phyloP scores from a whole-genome alignment of 1,284 basidiomycete species.

The Fereydounia khargensis region DNA sequence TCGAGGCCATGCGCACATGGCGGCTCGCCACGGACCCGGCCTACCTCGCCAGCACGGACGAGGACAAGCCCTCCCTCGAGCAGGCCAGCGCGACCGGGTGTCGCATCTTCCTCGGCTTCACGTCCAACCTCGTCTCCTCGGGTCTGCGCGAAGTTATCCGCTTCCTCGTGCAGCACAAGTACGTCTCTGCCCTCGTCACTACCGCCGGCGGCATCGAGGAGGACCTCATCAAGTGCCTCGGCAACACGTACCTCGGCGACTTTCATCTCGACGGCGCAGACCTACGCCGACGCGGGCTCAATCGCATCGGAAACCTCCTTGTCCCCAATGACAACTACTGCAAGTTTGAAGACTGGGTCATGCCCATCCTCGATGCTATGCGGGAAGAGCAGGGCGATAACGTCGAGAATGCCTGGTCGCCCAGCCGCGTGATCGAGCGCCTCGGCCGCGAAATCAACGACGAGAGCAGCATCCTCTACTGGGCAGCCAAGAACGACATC shows the following conservation, averaged over 20 bases:
- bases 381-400: conserved; percentile 82
- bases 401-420: conserved; percentile 69
- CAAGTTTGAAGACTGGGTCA: conserved; percentile 98
- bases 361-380: conserved; percentile 89
- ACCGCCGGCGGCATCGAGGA: conserved; percentile 98
- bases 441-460: conserved; percentile 94
- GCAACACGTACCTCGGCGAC: conserved; percentile 82
- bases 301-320: conserved; percentile 95
- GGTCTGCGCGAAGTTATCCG: conserved; percentile 90
- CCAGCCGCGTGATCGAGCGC: conserved; percentile 86
- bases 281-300: conserved; percentile 80
- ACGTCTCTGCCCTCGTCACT: conserved; percentile 86
- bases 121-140: conserved; percentile 96
- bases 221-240: conserved; percentile 98
- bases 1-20: conserved; percentile 71
- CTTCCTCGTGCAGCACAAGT: conserved; percentile 89
- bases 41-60: conserved; percentile 20
- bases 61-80: conserved; percentile 49
- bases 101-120: conserved; percentile 94
- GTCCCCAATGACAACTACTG: conserved; percentile 99
- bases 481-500: conserved; percentile 94
- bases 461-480: conserved; percentile 91
- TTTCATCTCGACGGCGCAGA: conserved; percentile 89
- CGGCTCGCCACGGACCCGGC: conserved; percentile 27
- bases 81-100: conserved; percentile 69